Evolutionary conservation across 768 basidiomycete species (phyloP).

Genomic region (Suillus plorans): DNA sequence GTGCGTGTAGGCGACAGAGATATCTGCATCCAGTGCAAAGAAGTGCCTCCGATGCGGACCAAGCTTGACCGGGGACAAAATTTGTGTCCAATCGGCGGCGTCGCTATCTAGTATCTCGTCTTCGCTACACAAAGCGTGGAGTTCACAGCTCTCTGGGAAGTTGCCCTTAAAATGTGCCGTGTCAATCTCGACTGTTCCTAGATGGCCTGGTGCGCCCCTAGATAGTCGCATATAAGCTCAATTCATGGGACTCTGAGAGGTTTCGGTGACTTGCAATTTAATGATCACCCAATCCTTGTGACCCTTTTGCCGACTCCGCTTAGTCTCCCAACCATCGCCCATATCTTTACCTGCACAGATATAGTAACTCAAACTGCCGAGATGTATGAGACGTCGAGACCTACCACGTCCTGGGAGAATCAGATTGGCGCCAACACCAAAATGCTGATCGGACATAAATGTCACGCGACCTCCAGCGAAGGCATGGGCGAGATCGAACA

Average conservation of each 20-base stretch:
- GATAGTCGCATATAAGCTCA: conserved; percentile 1
- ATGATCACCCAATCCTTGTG: conserved; percentile 93
- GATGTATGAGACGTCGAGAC: conserved; percentile 1
- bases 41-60: conserved; percentile 89
- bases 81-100: conserved; percentile 59
- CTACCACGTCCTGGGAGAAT: conserved; percentile 85
- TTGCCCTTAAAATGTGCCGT: conserved; percentile 96
- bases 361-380: neutral
- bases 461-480: conserved; percentile 87
- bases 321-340: conserved; percentile 99
- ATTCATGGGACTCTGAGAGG: neutral
- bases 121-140: conserved; percentile 54
- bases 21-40: conserved; percentile 76
- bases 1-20: conserved; percentile 68
- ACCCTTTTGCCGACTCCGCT: conserved; percentile 72
- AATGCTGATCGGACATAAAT: conserved; percentile 91
- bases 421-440: conserved; percentile 87
- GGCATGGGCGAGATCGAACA: conserved; percentile 88
- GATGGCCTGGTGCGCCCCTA: conserved; percentile 71
- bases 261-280: conserved; percentile 62
- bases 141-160: conserved; percentile 85
- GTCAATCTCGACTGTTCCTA: conserved; percentile 86
- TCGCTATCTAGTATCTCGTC: conserved; percentile 38
- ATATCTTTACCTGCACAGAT: conserved; percentile 68
- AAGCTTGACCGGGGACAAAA: conserved; percentile 77